phyloP scores from a whole-genome alignment of 73 alveolate genomes.

The Tetrahymena malaccensis region DNA sequence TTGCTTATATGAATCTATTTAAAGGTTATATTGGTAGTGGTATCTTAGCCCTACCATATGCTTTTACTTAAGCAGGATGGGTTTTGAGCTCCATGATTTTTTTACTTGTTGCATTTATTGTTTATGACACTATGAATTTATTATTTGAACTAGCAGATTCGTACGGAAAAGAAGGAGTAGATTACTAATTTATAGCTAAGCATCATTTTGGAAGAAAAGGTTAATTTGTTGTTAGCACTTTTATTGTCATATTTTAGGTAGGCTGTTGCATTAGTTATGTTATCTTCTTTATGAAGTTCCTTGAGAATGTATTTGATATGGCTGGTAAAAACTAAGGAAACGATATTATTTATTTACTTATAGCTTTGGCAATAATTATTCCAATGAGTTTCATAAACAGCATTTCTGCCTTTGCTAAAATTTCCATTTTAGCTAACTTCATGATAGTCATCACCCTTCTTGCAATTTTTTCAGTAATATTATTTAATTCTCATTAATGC shows the following conservation, averaged over 20 bases:
- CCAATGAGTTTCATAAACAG: slow-evolving; percentile 33
- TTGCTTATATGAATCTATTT: not conserved
- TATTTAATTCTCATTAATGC: not conserved
- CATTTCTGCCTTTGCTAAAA: slow-evolving; percentile 24
- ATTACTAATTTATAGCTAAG: slow-evolving; percentile 10
- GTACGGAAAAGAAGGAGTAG: not conserved
- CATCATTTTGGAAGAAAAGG: slow-evolving; percentile 8
- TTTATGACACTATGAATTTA: not conserved
- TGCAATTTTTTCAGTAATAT: slow-evolving; percentile 1
- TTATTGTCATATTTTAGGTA: slow-evolving; percentile 2
- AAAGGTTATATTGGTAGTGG: slow-evolving; percentile 33
- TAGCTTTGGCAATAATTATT: slow-evolving; percentile 10
- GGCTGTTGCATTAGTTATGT: slow-evolving; percentile 40
- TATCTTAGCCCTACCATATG: slow-evolving; percentile 25
- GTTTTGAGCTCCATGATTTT: slow-evolving; percentile 2
- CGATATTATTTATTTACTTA: slow-evolving; percentile 1
- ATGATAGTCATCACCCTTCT: not conserved
- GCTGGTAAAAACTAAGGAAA: not conserved
- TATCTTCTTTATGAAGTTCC: slow-evolving; percentile 30
- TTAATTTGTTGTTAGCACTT: not conserved
- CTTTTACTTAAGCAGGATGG: slow-evolving; percentile 22
- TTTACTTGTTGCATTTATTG: slow-evolving; percentile 3
- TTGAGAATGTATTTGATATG: slow-evolving; percentile 15
- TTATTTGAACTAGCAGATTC: slow-evolving; percentile 20
- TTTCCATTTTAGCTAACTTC: slow-evolving; percentile 11